A percentile compares a stretch with the other conserved stretches of the same genome.
phyloP scores from a whole-genome alignment of 2,329 filamentous ascomycete genomes.

The Monosporascus sp. region DNA sequence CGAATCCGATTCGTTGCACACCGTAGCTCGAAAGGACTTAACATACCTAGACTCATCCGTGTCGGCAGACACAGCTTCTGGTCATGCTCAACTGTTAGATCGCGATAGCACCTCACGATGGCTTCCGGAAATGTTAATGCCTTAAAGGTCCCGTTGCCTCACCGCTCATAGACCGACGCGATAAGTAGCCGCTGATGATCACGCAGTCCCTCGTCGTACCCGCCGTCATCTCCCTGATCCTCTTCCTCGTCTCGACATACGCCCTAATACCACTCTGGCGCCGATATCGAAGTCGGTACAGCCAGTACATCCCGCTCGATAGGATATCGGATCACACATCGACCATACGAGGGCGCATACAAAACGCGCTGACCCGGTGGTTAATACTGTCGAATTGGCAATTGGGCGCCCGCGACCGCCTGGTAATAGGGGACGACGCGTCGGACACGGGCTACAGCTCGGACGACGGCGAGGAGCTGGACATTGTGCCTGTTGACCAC shows the following conservation, averaged over 20 bases:
- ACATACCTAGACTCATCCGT: too few relatives aligned
- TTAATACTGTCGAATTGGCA: constrained; percentile 46
- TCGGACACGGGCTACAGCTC: constrained; percentile 52
- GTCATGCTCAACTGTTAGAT: too few relatives aligned
- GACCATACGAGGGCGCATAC: constrained; percentile 48
- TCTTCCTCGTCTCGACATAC: constrained; percentile 64
- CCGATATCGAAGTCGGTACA: constrained; percentile 64
- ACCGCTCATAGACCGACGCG: neutral
- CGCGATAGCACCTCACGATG: too few relatives aligned
- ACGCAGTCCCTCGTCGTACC: constrained; percentile 64
- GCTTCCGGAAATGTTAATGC: neutral
- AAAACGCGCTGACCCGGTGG: constrained; percentile 33
- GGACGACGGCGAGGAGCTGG: constrained; percentile 66
- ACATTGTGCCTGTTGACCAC: constrained; percentile 49
- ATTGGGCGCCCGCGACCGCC: constrained; percentile 32
- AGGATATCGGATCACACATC: constrained; percentile 53
- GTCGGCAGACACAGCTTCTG: too few relatives aligned
- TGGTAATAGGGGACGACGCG: constrained; percentile 35
- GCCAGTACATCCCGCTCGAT: constrained; percentile 68
- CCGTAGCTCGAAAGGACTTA: too few relatives aligned
- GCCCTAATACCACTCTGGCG: constrained; percentile 64
- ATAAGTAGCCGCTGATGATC: neutral
- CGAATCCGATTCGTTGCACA: too few relatives aligned
- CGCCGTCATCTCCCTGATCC: constrained; percentile 61
- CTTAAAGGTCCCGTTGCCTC: neutral